phyloP scores from a whole-genome alignment of 768 basidiomycete species.

The Daedaleopsis sinensis region DNA sequence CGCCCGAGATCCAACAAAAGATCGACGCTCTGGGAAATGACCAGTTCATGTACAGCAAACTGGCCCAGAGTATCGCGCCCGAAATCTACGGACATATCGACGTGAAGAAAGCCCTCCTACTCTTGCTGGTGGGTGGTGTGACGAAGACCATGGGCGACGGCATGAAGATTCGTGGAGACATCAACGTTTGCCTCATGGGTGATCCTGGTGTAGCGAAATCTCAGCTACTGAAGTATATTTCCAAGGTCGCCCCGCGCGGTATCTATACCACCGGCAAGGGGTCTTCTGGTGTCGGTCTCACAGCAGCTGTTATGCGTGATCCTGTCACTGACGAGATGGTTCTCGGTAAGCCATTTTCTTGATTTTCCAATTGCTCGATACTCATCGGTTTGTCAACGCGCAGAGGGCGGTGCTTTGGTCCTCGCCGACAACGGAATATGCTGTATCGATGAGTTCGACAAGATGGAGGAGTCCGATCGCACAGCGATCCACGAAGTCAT shows the following conservation, averaged over 20 bases:
- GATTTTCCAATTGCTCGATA: neutral
- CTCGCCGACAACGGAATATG: conserved; percentile 99
- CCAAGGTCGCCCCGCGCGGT: conserved; percentile 96
- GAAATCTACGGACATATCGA: conserved; percentile 98
- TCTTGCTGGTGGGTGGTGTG: conserved; percentile 93
- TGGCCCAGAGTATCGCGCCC: conserved; percentile 94
- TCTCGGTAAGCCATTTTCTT: conserved; percentile 61
- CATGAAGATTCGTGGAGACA: conserved; percentile 97
- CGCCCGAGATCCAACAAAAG: conserved; percentile 74
- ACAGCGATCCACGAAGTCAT: conserved; percentile 99
- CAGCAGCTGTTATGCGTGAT: conserved; percentile 98
- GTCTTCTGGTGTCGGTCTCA: conserved; percentile 97
- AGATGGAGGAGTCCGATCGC: conserved; percentile 98
- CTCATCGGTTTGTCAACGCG: neutral
- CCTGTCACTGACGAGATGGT: conserved; percentile 99
- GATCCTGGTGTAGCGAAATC: conserved; percentile 99
- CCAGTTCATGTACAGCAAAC: conserved; percentile 80
- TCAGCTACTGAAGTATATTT: conserved; percentile 95
- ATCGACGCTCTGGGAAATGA: conserved; percentile 73
- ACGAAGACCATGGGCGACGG: conserved; percentile 96
- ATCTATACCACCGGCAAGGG: conserved; percentile 99
- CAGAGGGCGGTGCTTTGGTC: conserved; percentile 99
- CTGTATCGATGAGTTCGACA: conserved; percentile 99
- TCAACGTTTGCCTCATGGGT: conserved; percentile 98
- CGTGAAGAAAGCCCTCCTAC: conserved; percentile 93